phyloP scores from a whole-genome alignment of 768 basidiomycete genomes.

The Brasilioporus rufonigricans region DNA sequence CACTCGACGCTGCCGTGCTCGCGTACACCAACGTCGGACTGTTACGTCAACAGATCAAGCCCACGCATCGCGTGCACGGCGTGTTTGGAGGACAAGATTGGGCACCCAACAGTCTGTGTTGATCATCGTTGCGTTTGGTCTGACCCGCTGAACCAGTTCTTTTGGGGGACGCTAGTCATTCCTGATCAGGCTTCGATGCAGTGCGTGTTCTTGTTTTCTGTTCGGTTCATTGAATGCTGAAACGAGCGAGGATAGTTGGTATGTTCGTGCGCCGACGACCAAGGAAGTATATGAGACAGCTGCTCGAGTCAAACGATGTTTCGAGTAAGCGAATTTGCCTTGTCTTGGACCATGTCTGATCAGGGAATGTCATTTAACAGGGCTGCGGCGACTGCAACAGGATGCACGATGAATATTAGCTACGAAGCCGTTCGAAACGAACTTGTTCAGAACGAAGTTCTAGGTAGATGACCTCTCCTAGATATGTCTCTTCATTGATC shows the following conservation, averaged over 20 bases:
- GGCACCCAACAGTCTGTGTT: slow-evolving; percentile 64
- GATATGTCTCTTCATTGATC: not conserved
- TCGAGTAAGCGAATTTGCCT: slow-evolving; percentile 47
- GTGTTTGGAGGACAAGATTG: slow-evolving; percentile 75
- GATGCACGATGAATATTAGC: slow-evolving; percentile 50
- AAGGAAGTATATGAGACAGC: slow-evolving; percentile 55
- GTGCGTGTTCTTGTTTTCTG: slow-evolving; percentile 38
- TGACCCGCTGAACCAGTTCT: not conserved
- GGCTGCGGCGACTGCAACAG: slow-evolving; percentile 66
- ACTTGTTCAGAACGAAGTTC: slow-evolving; percentile 61
- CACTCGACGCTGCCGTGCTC: slow-evolving; percentile 80
- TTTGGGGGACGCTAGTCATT: slow-evolving; percentile 57
- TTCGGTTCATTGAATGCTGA: not conserved
- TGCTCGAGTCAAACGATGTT: slow-evolving; percentile 67
- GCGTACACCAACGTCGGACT: slow-evolving; percentile 78
- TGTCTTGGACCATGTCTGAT: not conserved
- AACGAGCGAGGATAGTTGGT: slow-evolving; percentile 48
- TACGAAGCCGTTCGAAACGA: slow-evolving; percentile 42
- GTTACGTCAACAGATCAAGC: slow-evolving; percentile 78
- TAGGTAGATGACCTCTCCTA: slow-evolving; percentile 40
- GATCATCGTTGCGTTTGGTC: not conserved
- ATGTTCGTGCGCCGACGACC: slow-evolving; percentile 68
- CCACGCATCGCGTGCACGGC: slow-evolving; percentile 77
- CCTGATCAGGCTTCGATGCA: slow-evolving; percentile 75
- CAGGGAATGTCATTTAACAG: slow-evolving; percentile 30